phyloP scores from a whole-genome alignment of 768 basidiomycete species.

The Tylopilus vinaceipallidus region DNA sequence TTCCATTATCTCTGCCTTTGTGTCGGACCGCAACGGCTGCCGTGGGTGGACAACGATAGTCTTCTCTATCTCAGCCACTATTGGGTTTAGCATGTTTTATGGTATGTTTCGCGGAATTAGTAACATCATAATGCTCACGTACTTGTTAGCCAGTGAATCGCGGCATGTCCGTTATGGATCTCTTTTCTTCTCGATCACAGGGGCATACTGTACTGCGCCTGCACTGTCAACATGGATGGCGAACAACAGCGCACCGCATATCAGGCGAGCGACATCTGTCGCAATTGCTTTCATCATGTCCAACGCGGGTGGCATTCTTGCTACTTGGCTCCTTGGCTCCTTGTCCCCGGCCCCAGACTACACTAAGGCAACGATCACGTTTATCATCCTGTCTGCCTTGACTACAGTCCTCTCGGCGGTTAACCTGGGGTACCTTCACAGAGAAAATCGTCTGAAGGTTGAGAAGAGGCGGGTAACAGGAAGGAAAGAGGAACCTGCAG shows the following conservation, averaged over 20 bases:
- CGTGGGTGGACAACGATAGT: constrained; percentile 49
- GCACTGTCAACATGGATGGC: constrained; percentile 57
- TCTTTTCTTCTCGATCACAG: constrained; percentile 54
- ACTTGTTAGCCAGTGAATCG: constrained; percentile 27
- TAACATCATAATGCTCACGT: not conserved
- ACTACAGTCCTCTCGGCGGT: constrained; percentile 37
- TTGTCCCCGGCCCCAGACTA: constrained; percentile 51
- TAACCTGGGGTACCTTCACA: constrained; percentile 41
- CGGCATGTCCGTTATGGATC: constrained; percentile 48
- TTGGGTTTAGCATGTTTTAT: constrained; percentile 58
- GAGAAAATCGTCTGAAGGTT: constrained; percentile 47
- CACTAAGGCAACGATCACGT: constrained; percentile 42
- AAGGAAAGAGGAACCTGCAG: constrained; percentile 37
- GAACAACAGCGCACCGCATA: constrained; percentile 58
- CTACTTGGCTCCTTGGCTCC: constrained; percentile 56
- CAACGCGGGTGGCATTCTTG: constrained; percentile 58
- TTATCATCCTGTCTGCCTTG: constrained; percentile 36
- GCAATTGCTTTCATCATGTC: constrained; percentile 58
- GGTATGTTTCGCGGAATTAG: constrained; percentile 32
- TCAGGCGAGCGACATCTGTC: constrained; percentile 55
- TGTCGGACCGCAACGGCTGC: constrained; percentile 52
- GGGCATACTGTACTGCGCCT: constrained; percentile 53
- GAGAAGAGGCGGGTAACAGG: constrained; percentile 30
- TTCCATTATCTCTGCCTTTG: constrained; percentile 41
- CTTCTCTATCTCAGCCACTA: constrained; percentile 40